phyloP scores from a whole-genome alignment of 306 rosid genomes.

The Dicorynia guianensis region DNA sequence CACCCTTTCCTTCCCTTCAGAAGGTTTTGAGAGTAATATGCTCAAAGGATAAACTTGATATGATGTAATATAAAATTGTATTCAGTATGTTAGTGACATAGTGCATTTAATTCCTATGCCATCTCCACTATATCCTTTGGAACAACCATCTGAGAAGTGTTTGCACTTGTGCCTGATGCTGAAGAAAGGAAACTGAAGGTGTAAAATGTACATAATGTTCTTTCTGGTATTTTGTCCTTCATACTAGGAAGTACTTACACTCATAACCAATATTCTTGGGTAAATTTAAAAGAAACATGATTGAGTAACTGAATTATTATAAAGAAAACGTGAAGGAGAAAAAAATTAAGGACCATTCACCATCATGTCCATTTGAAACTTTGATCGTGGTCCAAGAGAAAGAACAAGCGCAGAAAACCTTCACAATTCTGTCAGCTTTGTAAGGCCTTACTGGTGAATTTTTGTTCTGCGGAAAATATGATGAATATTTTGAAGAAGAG shows the following conservation, averaged over 20 bases:
- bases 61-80: neutral
- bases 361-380: conserved; percentile 2
- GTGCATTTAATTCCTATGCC: neutral
- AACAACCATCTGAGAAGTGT: neutral
- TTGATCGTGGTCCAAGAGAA: conserved; percentile 4
- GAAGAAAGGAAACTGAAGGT: neutral
- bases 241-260: conserved; percentile 11
- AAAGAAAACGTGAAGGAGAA: too few relatives aligned
- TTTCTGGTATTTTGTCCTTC: neutral
- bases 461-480: neutral
- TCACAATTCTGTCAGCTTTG: neutral
- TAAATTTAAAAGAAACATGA: conserved; percentile 14
- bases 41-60: too few relatives aligned
- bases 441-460: neutral
- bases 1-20: too few relatives aligned
- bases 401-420: neutral
- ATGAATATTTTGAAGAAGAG: conserved; percentile 24
- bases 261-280: neutral
- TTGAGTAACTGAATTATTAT: neutral
- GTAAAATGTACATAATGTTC: neutral
- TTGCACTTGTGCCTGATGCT: neutral
- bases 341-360: neutral
- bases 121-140: neutral
- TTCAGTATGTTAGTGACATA: conserved; percentile 3
- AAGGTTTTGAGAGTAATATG: too few relatives aligned